Percentiles rank a stretch among this genome's conserved stretches.
These are phyloP conservation scores for Podila epicladia DNA, from an alignment of 192 early-diverging fungal species.

Conservation along the genomic window DNA sequence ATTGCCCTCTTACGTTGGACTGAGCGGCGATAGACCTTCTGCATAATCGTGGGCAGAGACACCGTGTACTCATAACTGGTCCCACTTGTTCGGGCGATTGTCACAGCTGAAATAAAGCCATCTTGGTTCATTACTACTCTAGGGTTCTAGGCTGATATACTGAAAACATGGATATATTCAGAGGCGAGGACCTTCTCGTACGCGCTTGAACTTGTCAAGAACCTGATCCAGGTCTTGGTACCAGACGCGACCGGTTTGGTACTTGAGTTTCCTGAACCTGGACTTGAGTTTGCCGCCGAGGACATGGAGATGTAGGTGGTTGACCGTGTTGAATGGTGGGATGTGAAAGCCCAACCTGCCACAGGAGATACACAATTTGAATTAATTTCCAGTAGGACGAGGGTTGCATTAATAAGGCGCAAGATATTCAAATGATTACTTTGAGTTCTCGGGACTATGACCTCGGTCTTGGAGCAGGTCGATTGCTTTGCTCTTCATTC, in stretches of 20 bases:
- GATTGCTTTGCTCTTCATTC: conserved; percentile 23
- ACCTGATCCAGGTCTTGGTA: conserved; percentile 34
- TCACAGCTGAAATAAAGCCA: no score
- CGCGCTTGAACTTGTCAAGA: conserved; percentile 19
- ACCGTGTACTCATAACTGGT: not conserved
- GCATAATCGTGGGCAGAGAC: no score
- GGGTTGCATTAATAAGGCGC: not conserved
- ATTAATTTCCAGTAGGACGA: not conserved
- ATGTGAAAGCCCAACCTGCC: conserved; percentile 74
- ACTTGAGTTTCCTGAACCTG: conserved; percentile 36
- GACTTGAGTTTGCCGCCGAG: conserved; percentile 66
- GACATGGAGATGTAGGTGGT: conserved; percentile 79
- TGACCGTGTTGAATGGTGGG: conserved; percentile 76
- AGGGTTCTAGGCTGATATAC: no score
- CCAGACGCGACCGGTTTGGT: conserved; percentile 44
- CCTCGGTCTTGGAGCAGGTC: conserved; percentile 27
- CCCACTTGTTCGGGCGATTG: not conserved
- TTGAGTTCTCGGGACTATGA: conserved; percentile 26
- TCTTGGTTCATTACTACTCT: no score
- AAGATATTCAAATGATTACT: conserved; percentile 4
- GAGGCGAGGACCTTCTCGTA: conserved; percentile 29
- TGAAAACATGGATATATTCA: not conserved
- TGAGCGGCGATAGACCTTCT: not conserved
- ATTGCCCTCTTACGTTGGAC: conserved; percentile 2
- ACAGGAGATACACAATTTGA: no score